Evolutionary conservation across 1,284 basidiomycete genomes (phyloP).

Genomic region (Tilletia indica): DNA sequence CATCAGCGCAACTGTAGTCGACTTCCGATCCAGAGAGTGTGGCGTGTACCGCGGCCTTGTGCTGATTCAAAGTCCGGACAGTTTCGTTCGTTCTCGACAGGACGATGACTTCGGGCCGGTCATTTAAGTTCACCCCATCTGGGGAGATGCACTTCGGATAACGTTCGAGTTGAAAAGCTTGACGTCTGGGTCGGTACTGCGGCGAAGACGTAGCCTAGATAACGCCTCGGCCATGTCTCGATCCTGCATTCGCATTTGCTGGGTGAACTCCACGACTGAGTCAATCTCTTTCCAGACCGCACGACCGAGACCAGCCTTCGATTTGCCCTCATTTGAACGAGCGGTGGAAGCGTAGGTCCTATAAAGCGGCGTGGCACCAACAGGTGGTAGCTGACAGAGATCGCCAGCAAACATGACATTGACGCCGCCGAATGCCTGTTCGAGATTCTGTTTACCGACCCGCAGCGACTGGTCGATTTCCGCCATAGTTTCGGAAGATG

Average conservation of each 20-base stretch:
- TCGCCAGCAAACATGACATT: neutral
- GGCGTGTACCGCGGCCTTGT: neutral
- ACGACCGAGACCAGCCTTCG: neutral
- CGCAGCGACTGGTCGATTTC: neutral
- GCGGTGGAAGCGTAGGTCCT: no score
- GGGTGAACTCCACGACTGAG: neutral
- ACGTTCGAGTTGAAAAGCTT: no score
- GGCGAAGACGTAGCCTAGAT: neutral
- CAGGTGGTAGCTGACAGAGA: slow-evolving; percentile 5
- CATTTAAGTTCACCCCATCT: neutral
- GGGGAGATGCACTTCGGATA: neutral
- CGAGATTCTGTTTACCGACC: neutral
- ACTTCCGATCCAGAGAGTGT: no score
- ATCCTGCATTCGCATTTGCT: slow-evolving; percentile 8
- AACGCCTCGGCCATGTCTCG: neutral
- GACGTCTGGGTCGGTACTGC: no score
- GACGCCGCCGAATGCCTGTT: neutral
- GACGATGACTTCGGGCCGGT: neutral
- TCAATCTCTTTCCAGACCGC: neutral
- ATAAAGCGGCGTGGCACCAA: neutral
- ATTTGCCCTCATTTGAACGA: no score
- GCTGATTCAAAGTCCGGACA: neutral
- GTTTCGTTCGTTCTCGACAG: neutral
- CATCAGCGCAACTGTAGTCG: neutral
- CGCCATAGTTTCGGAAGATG: neutral